Conservation (phyloP, 2,329 filamentous ascomycete species). For the Fusarium austroafricanum region DNA sequence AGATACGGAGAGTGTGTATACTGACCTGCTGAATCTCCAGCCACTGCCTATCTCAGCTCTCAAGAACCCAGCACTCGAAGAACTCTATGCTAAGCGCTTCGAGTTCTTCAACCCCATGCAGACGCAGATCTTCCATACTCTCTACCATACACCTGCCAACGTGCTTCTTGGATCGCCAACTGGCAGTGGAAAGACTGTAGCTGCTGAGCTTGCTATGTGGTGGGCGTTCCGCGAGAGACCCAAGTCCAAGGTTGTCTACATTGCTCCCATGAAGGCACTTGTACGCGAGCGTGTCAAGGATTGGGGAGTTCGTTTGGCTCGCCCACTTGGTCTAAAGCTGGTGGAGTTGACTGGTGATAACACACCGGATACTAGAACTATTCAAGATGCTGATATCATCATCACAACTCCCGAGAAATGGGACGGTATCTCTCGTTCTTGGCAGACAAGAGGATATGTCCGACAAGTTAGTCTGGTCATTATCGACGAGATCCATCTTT, state of each 20-base stretch:
- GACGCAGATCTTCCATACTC: conserved; percentile 96
- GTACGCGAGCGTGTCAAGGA: conserved; percentile 97
- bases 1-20: conserved; percentile 97
- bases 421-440: conserved; percentile 99
- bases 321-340: conserved; percentile 85
- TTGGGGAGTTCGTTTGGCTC: conserved; percentile 85
- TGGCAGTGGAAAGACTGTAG: conserved; percentile 96
- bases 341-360: conserved; percentile 98
- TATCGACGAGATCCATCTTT: conserved; percentile 96
- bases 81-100: conserved; percentile 88
- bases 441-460: conserved; percentile 97
- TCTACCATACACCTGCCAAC: conserved; percentile 93
- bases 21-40: conserved; percentile 90
- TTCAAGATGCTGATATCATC: conserved; percentile 95
- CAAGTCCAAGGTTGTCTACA: conserved; percentile 97
- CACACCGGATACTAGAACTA: conserved; percentile 95
- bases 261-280: conserved; percentile 98
- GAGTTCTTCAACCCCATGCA: conserved; percentile 99
- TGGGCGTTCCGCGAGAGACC: conserved; percentile 97
- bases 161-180: conserved; percentile 96
- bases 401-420: conserved; percentile 99
- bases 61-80: conserved; percentile 87
- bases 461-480: conserved; percentile 95
- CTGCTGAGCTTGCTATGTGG: conserved; percentile 98
- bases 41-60: conserved; percentile 88